Base-by-base conservation (phyloP, 23 red algal species). In the Pyropia haitanensis region DNA sequence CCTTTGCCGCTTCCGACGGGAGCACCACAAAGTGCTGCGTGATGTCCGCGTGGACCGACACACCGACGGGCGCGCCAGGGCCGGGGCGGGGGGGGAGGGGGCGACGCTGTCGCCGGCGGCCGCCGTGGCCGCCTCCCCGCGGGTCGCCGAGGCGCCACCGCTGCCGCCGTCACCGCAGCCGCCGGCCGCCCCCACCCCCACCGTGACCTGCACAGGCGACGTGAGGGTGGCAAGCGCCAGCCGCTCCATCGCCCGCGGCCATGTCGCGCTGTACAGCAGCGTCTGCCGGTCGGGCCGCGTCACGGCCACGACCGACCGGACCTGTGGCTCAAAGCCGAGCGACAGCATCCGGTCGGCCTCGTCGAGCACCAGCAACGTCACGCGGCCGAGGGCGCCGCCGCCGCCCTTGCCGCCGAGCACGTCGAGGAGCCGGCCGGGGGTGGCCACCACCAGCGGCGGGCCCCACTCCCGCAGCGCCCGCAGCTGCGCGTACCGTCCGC, bases 331-430 rank as follows among this genome's bases (percentile, higher is more conserved):
- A 73, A 94, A 94, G 16, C 88, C 88, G 4, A 85, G 33, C 62
- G 81, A 76, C 20, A 94, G 53, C 88, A 94, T 94, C 6, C 88
- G 73, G 48, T 94, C 88, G 7, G 88, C 88, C 34, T 94, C 88
- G 53, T 94, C 88, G 39, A 94, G 53, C 24, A 94, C 88, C 12
- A 94, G 67, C 54, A 79, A 84, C 9, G 71, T 85, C 14, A 75
- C 76, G 13, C 79, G 18, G 18, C 28, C 27, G 50, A 94, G 51
- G 20, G 49, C 67, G 61, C 88, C 81, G 14, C 75, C 69, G 39
- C 39, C 39, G 10, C 39, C 87, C 31, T 73, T 82, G 73, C 77
- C 78, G 51, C 72, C 62, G 17, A 94, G 29, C 78, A 94, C 73
- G 68, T 94, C 88, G 48, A 94, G 77, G 25, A 94, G 55, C 18